Base-by-base conservation (phyloP, 2,329 filamentous ascomycete species). In the Scopulariopsis brevicaulis region DNA sequence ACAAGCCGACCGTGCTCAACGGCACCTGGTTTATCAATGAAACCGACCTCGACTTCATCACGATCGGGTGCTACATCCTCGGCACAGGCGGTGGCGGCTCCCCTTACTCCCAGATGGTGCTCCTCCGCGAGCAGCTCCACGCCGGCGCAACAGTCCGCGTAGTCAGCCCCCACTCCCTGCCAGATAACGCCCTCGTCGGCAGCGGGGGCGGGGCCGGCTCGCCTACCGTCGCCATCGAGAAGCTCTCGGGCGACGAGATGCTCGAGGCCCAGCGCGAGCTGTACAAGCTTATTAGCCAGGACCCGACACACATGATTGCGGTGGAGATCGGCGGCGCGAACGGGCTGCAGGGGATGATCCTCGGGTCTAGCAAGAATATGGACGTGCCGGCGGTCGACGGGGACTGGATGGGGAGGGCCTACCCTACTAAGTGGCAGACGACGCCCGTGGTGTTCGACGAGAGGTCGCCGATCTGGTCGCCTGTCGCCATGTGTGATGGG, bases 301-400 rank as follows among this genome's bases (percentile, higher is more conserved):
- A 68, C 18, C 65, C 66, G 1, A 75, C 80, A 24, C 79, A 82
- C 43, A 78, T 86, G 60, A 81, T 87, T 60, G 76, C 81, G 1
- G 67, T 86, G 12, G 84, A 87, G 63, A 84, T 87, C 57, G 85
- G 85, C n/a, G 84, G 85, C 7, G 78, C 77, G 4, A 87, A 87
- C 61, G 83, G 84, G 0, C 70, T 86, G 10, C 77, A 82, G 61
- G 77, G 78, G 10, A 71, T 85, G 68, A 73, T 83, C 4, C 68
- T 84, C 4, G 81, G 81, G 5, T 77, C 79, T 0, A 77, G 75
- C 56, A 70, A 71, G 1, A 75, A 78, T 60, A 77, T 83, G 66
- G 68, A 79, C 58, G 61, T 79, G 1, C 78, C 78, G 0, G 73
- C 72, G 2, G 73, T 82, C 3, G 79, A 82, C 58, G 79, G 75